Base-by-base conservation (phyloP, 805 yeast species). In the Ogataea pignaliae region DNA sequence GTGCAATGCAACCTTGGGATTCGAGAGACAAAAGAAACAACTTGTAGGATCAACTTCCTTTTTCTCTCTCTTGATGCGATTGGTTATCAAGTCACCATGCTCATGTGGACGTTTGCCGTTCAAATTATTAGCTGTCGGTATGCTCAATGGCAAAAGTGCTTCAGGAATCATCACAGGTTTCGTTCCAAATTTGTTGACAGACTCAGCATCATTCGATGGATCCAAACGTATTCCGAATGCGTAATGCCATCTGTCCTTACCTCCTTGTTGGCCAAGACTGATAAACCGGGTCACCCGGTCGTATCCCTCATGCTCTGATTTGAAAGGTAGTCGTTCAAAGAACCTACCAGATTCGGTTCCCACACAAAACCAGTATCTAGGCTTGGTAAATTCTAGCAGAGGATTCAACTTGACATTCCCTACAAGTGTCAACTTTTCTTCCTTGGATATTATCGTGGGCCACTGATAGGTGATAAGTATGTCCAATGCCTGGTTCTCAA, bases 1-100 rank as follows among this genome's bases (percentile, higher is more conserved):
- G 60, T 88, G 95, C 2, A 85, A 71, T 51, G 84, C 90, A 7
- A 85, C 72, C 12, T 81, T 75, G 0, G 95, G 85, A 55, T 87
- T 88, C 1, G 91, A 78, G 15, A 89, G 72, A 59, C 97, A 89
- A 57, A 89, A 87, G 64, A 86, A 89, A 58, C 97, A 89, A 36
- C 69, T 64, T 12, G 68, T 70, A 0, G 91, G 88, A 0, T 73
- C 57, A 2, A 86, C 78, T 0, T 58, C 63, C 46, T 64, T 66
- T 28, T 33, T 48, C 17, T 41, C 46, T 42, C 66, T 63, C 51
- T 68, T 68, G 18, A 5, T 6, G 32, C 21, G n/a, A 13, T 12
- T 6, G 17, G 11, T 13, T 15, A 18, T 32, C 12, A 13, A n/a
- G 33, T 29, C 35, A 12, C 12, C 17, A 15, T 21, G 26, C 3